phyloP scores from a whole-genome alignment of 345 rosid genomes.

The Capsella bursapastoris region DNA sequence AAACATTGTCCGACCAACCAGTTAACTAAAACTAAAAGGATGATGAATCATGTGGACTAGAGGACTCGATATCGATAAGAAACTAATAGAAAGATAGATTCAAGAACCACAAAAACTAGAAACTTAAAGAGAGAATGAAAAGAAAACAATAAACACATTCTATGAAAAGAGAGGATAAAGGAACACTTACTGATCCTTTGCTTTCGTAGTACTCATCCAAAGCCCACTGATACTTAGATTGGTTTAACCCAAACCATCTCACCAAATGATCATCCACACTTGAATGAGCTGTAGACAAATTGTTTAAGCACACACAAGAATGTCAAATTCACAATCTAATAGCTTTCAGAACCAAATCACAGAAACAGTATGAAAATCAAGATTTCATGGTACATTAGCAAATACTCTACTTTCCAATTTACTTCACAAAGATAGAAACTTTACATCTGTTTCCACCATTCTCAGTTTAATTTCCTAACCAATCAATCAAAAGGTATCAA shows the following conservation, averaged over 20 bases:
- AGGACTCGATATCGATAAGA: neutral
- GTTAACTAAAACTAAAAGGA: neutral
- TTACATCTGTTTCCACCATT: slow-evolving; percentile 2
- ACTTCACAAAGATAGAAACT: slow-evolving; percentile 23
- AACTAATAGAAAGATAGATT: slow-evolving; percentile 14
- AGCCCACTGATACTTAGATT: slow-evolving; percentile 99
- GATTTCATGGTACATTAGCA: slow-evolving; percentile 17
- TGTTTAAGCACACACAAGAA: neutral
- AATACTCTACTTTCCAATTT: neutral
- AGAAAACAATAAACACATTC: neutral
- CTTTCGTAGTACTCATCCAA: slow-evolving; percentile 85
- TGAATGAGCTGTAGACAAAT: slow-evolving; percentile 71
- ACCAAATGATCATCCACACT: slow-evolving; percentile 96
- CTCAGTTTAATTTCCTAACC: neutral
- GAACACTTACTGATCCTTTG: slow-evolving; percentile 75
- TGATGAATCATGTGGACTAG: neutral
- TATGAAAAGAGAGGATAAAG: neutral
- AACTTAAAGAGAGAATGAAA: slow-evolving; percentile 12
- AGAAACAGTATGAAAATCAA: neutral
- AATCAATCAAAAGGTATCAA: slow-evolving; percentile 17
- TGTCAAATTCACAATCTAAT: slow-evolving; percentile 7
- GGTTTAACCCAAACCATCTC: slow-evolving; percentile 98
- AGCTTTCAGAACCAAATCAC: slow-evolving; percentile 9
- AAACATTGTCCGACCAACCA: slow-evolving; percentile 3
- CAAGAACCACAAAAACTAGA: neutral